phyloP scores from a whole-genome alignment of 805 yeast species.

The Wickerhamomyces ciferrii region DNA sequence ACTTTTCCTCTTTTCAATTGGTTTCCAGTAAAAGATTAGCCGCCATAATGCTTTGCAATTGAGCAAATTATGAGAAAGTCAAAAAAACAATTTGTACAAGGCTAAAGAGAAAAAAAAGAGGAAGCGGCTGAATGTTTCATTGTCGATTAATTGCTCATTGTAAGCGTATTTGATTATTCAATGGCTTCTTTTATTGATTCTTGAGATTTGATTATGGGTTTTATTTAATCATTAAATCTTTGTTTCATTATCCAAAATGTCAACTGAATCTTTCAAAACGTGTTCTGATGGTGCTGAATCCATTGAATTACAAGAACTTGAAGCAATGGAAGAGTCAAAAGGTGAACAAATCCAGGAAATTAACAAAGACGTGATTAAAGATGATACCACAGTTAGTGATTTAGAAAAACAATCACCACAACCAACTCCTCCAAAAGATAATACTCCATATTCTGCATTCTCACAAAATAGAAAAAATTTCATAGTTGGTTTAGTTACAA shows the following conservation, averaged over 20 bases:
- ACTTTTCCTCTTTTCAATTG: no score
- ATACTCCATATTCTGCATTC: conserved; percentile 28
- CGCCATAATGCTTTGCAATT: no score
- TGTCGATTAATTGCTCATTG: no score
- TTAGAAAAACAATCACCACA: not conserved
- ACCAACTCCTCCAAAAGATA: not conserved
- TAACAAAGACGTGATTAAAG: no score
- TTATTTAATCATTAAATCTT: no score
- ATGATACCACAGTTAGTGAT: not conserved
- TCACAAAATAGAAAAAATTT: conserved; percentile 26
- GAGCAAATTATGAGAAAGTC: not conserved
- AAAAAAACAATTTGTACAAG: no score
- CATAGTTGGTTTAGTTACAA: conserved; percentile 36
- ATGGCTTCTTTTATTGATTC: not conserved
- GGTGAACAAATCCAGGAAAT: not conserved
- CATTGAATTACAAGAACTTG: not conserved
- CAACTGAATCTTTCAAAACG: not conserved
- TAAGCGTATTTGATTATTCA: not conserved
- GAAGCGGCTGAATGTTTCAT: no score
- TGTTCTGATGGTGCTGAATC: not conserved
- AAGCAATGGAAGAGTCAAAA: no score
- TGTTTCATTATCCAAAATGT: not conserved
- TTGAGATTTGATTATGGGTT: no score
- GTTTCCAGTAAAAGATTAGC: no score
- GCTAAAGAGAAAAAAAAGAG: no score